Evolutionary conservation across 75 land plant genomes (phyloP), one percentile per base, ranked within the genome.

Genomic region (Picea sitchensis): DNA sequence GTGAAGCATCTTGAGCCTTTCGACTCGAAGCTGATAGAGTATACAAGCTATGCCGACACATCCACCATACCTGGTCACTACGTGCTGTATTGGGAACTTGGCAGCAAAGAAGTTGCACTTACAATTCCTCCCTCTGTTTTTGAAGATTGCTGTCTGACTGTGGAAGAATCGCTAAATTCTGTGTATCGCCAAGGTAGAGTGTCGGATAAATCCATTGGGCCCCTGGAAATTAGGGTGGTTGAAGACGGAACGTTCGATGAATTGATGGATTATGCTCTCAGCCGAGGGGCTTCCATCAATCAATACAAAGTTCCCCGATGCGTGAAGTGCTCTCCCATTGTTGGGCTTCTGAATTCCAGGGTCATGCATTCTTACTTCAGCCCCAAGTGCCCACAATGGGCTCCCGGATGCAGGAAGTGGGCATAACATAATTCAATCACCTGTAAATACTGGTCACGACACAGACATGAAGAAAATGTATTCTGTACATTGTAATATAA

Each of bases 301-400:
- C 99, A 96, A 79, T 96, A 94, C 80, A 96, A 96, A 85, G 86
- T 95, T 0, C 99, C 99, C 11, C 87, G 98, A 68, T 93, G 94
- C 76, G 82, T 95, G 56, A 90, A 81, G 64, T 81, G 65, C 47
- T 83, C 79, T 14, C 86, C 90, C 56, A 78, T 87, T 56, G 78
- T 91, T 34, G 93, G 91, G 84, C 89, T 93, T 15, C 75, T 92
- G 76, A 83, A 90, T 82, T 83, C 85, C 11, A 84, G 84, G 78
- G 91, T 87, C 17, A 58, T 76, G 65, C 54, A 81, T 30, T 65
- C 57, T 14, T 91, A 80, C 56, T 87, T 86, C 68, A 91, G 94
- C 76, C 94, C 94, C 17, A 90, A 84, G 60, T 84, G 85, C 75
- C 94, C 94, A 31, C 82, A 83, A 63, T 93, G 93, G 93, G 61